Conservation (phyloP, 2,329 filamentous ascomycete species). For the Zymoseptoria crescenta region DNA sequence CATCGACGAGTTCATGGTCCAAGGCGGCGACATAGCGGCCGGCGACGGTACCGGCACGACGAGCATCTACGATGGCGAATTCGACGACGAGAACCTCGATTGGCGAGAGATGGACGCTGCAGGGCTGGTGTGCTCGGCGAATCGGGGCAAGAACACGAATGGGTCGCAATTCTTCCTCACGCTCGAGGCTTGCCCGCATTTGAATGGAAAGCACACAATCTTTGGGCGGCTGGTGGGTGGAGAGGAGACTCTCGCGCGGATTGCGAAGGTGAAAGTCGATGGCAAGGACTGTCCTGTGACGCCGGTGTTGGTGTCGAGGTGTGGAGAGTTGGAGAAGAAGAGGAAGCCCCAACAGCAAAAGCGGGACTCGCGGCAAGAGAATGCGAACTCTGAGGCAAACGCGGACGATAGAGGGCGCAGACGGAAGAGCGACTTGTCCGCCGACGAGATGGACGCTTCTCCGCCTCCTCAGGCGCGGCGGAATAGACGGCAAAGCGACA, state of each 20-base stretch:
- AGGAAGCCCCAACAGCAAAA: conserved; percentile 17
- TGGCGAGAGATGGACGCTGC: conserved; percentile 36
- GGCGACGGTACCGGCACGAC: conserved; percentile 35
- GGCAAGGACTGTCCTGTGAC: conserved; percentile 30
- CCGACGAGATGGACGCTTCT: conserved; percentile 22
- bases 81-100: conserved; percentile 36
- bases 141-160: conserved; percentile 35
- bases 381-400: neutral
- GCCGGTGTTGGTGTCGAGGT: conserved; percentile 31
- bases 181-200: conserved; percentile 31
- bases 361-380: conserved; percentile 9
- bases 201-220: conserved; percentile 37
- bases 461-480: conserved; percentile 21
- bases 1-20: conserved; percentile 40
- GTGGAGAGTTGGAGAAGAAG: conserved; percentile 34
- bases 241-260: conserved; percentile 28
- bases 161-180: conserved; percentile 40
- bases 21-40: conserved; percentile 37
- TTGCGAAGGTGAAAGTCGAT: conserved; percentile 33
- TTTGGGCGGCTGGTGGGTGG: conserved; percentile 34
- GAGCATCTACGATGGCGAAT: conserved; percentile 35
- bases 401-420: conserved; percentile 21
- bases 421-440: conserved; percentile 22
- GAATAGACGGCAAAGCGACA: conserved; percentile 29
- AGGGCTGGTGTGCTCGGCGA: conserved; percentile 36